A percentile compares a stretch with the other conserved stretches of the same genome.
phyloP scores from a whole-genome alignment of 495 filamentous ascomycete species.

The Pseudoneurospora amorphoporcata region DNA sequence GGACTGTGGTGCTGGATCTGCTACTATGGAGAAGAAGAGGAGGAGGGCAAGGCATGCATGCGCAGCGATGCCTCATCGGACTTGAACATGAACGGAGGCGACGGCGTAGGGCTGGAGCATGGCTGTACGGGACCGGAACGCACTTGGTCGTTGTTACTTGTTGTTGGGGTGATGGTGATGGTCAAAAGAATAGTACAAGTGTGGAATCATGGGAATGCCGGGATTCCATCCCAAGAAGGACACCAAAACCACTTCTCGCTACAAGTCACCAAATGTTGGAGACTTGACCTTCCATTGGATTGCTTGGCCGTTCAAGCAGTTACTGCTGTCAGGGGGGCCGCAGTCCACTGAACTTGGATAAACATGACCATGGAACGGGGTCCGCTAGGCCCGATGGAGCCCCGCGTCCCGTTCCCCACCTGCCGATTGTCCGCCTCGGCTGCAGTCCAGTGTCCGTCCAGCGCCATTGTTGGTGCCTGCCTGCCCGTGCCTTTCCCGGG shows the following conservation, averaged over 20 bases:
- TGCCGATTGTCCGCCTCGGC: not conserved
- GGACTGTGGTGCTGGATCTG: not conserved
- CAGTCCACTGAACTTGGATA: not conserved
- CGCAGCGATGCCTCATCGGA: slow-evolving; percentile 5
- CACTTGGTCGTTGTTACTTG: not conserved
- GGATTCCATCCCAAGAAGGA: not conserved
- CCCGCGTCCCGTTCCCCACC: not conserved
- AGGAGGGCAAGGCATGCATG: slow-evolving; percentile 2
- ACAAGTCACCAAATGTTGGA: not conserved
- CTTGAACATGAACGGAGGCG: slow-evolving; percentile 8
- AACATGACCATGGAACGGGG: not conserved
- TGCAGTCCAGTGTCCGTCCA: not conserved
- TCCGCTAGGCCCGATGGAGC: not conserved
- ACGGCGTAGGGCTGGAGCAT: slow-evolving; percentile 12
- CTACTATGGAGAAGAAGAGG: not conserved
- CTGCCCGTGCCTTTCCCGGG: not conserved
- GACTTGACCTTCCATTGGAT: not conserved
- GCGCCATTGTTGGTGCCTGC: not conserved
- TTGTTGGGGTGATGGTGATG: not conserved
- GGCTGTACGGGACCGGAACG: slow-evolving; percentile 1
- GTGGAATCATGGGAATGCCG: not conserved
- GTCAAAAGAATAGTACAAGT: not conserved
- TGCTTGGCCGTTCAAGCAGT: not conserved
- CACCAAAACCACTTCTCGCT: not conserved
- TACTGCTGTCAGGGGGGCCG: not conserved